Evolutionary conservation across 2,329 filamentous ascomycete species (phyloP).

Genomic region (Neonectria neomacrospora): DNA sequence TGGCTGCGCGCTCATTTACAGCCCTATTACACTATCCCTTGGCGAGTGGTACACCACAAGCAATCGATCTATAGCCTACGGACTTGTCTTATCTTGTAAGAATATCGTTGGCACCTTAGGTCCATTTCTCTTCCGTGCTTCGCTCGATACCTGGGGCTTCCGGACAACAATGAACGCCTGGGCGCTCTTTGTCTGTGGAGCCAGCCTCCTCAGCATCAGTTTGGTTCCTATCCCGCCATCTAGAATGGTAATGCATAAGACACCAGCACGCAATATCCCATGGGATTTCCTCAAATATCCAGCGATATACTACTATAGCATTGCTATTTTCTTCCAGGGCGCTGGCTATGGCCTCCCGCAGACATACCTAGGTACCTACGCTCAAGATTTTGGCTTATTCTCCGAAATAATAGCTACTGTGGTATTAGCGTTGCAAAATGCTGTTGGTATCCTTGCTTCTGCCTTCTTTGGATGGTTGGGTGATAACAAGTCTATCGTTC

Average conservation of each 20-base stretch:
- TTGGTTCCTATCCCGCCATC: slow-evolving; percentile 22
- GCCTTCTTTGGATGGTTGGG: slow-evolving; percentile 29
- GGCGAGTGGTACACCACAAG: slow-evolving; percentile 32
- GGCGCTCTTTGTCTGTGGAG: slow-evolving; percentile 21
- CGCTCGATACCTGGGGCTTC: slow-evolving; percentile 30
- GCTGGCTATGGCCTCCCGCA: slow-evolving; percentile 32
- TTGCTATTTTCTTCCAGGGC: slow-evolving; percentile 28
- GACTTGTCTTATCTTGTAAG: slow-evolving; percentile 31
- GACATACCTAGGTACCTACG: slow-evolving; percentile 31
- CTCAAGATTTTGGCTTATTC: slow-evolving; percentile 16
- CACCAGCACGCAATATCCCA: slow-evolving; percentile 9
- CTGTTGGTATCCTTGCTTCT: slow-evolving; percentile 26
- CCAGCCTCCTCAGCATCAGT: slow-evolving; percentile 18
- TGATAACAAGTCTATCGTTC: slow-evolving; percentile 20
- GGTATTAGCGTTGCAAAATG: slow-evolving; percentile 26
- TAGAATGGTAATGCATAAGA: background rate
- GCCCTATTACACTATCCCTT: slow-evolving; percentile 28
- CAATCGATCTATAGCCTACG: slow-evolving; percentile 30
- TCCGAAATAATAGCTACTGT: slow-evolving; percentile 26
- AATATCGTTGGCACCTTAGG: slow-evolving; percentile 26
- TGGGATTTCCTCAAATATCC: slow-evolving; percentile 22
- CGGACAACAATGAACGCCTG: slow-evolving; percentile 22
- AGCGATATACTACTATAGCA: slow-evolving; percentile 23
- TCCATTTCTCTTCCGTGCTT: slow-evolving; percentile 28
- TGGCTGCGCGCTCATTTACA: slow-evolving; percentile 32